Percentiles rank a stretch among this genome's conserved stretches.
phyloP scores from a whole-genome alignment of 345 rosid species.

The Salix caprea region DNA sequence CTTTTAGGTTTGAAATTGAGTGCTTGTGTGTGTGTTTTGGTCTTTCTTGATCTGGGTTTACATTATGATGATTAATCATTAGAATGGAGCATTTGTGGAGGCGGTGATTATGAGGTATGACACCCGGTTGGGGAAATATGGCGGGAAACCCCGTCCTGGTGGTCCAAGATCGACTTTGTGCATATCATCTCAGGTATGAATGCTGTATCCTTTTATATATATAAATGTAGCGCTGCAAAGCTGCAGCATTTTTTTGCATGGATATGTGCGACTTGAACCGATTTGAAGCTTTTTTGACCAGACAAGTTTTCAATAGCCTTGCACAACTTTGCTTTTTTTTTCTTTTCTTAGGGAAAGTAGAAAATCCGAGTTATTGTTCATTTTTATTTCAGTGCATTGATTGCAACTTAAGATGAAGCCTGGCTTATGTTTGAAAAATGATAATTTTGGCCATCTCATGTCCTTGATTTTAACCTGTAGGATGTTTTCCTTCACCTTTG shows the following conservation, averaged over 20 bases:
- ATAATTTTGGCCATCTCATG: too few species aligned
- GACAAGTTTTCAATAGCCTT: not conserved
- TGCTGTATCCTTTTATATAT: not conserved
- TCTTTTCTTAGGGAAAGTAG: too few species aligned
- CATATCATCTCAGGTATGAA: slow-evolving; percentile 80
- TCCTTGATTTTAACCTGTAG: too few species aligned
- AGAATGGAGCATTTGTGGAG: slow-evolving; percentile 87
- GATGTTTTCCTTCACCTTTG: too few species aligned
- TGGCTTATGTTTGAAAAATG: too few species aligned
- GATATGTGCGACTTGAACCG: not conserved
- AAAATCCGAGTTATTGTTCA: too few species aligned
- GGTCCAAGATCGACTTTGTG: slow-evolving; percentile 81
- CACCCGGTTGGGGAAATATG: slow-evolving; percentile 73
- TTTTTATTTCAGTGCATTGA: too few species aligned
- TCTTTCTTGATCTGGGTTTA: not conserved
- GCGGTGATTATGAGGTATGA: slow-evolving; percentile 95
- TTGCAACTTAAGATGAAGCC: too few species aligned
- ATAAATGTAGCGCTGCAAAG: not conserved
- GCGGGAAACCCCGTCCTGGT: slow-evolving; percentile 84
- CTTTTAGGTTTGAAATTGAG: not conserved
- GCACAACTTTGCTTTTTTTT: too few species aligned
- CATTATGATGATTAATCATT: not conserved
- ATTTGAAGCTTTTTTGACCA: not conserved
- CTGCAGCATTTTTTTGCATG: not conserved
- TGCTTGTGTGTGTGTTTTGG: not conserved